Base-by-base conservation (phyloP, 2,329 filamentous ascomycete genomes). In the Sporothrix mexicana region DNA sequence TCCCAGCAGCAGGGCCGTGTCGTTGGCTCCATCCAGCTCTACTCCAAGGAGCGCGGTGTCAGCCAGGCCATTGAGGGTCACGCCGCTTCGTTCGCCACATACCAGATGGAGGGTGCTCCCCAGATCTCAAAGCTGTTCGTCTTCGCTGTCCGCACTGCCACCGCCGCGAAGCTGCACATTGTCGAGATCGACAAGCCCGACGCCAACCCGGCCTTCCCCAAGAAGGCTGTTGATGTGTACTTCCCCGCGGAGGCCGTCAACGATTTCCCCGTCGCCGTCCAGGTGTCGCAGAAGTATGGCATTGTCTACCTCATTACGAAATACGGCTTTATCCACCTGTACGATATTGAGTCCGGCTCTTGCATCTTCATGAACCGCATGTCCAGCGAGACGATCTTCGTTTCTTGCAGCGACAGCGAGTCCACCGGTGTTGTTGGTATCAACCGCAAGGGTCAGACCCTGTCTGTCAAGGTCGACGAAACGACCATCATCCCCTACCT, bases 321-420 rank as follows among this genome's bases (percentile, higher is more conserved):
- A 83, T 99, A 98, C 79, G 96, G 96, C 70, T 99, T 98, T 84
- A 98, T 99, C 78, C 96, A 99, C 83, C 89, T 99, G 30, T 98
- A 99, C 84, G 97, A 99, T 80, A 90, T 99, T 73, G 97, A 99
- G 85, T 96, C 93, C 8, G 97, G 93, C 73, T 93, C 92, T 13
- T 97, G 94, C 81, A 96, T 99, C 80, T 99, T 98, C 88, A 97
- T 99, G 94, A 99, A 99, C 87, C 92, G 97, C 78, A 99, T 99
- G 79, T 99, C 96, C 47, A 97, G 94, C 85, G 96, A 99, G 81
- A 99, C 96, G 36, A 98, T 99, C 81, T 99, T 99, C 85, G 97
- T 95, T 36, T 98, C 95, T 23, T 92, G 93, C 64, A 85, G 91
- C 49, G 96, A 99, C 81, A 88, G 88, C 71, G 91, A 94, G 25